Evolutionary conservation across 1,284 basidiomycete species (phyloP).

Genomic region (Puccinia horiana): DNA sequence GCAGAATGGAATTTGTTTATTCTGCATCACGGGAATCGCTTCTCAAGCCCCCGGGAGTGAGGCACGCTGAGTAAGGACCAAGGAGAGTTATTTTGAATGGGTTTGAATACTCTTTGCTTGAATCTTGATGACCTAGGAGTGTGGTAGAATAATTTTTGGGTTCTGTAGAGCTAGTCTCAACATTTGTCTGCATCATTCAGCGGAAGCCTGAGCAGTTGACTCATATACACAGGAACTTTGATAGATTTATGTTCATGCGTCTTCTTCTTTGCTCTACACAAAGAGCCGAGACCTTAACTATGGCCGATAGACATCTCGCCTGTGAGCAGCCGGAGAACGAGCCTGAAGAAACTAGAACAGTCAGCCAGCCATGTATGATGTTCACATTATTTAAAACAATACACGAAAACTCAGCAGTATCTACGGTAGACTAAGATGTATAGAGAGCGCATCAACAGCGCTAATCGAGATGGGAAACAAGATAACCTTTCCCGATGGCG

Average conservation of each 20-base stretch:
- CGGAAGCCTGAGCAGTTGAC: background rate
- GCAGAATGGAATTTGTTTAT: too few species aligned
- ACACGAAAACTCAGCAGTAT: conserved; percentile 2
- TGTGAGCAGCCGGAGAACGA: background rate
- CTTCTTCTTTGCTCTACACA: background rate
- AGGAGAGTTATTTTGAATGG: background rate
- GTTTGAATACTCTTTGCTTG: background rate
- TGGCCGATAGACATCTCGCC: background rate
- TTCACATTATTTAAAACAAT: background rate
- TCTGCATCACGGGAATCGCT: too few species aligned
- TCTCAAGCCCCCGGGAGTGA: too few species aligned
- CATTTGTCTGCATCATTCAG: background rate
- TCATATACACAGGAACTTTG: background rate
- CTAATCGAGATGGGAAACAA: background rate
- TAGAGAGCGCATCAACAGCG: background rate
- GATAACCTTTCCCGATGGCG: background rate
- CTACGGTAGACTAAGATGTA: background rate
- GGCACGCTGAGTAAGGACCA: too few species aligned
- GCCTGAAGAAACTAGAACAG: background rate
- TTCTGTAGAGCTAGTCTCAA: background rate
- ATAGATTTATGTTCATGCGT: background rate
- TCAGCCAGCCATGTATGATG: background rate
- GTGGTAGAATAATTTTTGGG: background rate
- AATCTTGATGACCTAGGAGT: background rate
- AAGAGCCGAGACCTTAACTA: background rate